Evolutionary conservation across 176 grass and related monocot species (phyloP), one percentile per base, ranked within the genome.

Genomic region (Typha latifolia): DNA sequence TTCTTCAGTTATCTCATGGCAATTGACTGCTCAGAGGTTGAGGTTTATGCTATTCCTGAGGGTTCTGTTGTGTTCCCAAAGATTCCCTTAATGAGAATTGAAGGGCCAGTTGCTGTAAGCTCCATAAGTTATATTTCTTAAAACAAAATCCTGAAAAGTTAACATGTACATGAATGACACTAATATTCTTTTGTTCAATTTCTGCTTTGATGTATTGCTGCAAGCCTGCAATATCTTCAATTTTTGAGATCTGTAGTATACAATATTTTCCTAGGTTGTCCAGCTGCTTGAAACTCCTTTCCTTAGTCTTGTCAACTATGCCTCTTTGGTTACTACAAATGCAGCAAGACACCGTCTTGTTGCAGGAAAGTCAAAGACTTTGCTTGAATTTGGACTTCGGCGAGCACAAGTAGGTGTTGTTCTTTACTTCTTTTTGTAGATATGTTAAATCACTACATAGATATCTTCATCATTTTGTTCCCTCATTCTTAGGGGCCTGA

Each of bases 241-340:
- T 65, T 79, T 10, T 66, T 37, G 34, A 6, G 34, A 37, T 8
- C 34, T 37, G 34, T 37, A 37, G 4, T 37, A 8, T 37, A 37
- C 34, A 3, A 52, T 64, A 49, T 66, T 19, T 66, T 65, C 16
- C 24, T 49, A 97, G 93, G 85, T 92, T 49, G 66, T 97, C 51
- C 93, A 97, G 61, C 82, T 97, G 62, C 88, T 97, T 69, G 93
- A 92, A 75, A 97, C 93, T 76, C 88, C 93, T 71, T 97, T 97
- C 75, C 24, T 97, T 68, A 84, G 72, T 78, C 85, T 97, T 22
- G 85, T 97, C 43, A 97, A 97, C 66, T 97, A 97, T 80, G 88
- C 93, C 24, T 97, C 93, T 16, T 79, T 97, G 73, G 93, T 97
- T 72, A 89, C 88, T 19, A 97, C 93, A 78, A 97, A 97, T 80